These are phyloP conservation scores for Solanum piurae DNA, from an alignment of 257 asterid species.

Conservation along the genomic window DNA sequence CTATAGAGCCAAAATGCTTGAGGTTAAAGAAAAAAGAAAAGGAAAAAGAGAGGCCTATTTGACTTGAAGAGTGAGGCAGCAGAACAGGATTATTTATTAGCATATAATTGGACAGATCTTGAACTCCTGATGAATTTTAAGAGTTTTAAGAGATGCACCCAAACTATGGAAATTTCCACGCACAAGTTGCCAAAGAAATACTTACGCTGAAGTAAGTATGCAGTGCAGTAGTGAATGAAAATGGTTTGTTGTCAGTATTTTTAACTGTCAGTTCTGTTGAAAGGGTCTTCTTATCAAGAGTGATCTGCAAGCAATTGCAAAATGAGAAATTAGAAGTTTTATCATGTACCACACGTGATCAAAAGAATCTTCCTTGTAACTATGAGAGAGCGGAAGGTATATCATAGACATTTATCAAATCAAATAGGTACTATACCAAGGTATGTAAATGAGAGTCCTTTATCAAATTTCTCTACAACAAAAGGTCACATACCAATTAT, in stretches of 20 bases:
- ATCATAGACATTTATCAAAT: not conserved
- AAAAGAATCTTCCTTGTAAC: not conserved
- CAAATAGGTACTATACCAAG: not conserved
- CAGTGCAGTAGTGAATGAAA: conserved; percentile 84
- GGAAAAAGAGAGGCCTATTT: not conserved
- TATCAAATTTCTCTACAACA: not conserved
- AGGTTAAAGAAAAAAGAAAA: not conserved
- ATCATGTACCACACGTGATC: not conserved
- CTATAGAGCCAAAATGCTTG: not conserved
- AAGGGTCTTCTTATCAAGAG: conserved; percentile 53
- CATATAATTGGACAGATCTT: not conserved
- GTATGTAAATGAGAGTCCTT: not conserved
- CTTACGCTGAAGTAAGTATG: conserved; percentile 89
- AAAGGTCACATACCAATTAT: not conserved
- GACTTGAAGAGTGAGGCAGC: not conserved
- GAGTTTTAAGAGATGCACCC: not conserved
- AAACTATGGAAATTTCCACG: not conserved
- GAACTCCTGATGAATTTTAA: not conserved
- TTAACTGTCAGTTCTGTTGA: conserved; percentile 72
- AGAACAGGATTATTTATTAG: not conserved
- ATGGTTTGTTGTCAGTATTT: conserved; percentile 72
- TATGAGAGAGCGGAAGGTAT: not conserved
- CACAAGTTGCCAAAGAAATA: not conserved
- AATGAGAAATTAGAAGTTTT: conserved; percentile 1
- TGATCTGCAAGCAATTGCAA: conserved; percentile 41